Base-by-base conservation (phyloP, 129 eudicot genomes). In the Tagetes patula region DNA sequence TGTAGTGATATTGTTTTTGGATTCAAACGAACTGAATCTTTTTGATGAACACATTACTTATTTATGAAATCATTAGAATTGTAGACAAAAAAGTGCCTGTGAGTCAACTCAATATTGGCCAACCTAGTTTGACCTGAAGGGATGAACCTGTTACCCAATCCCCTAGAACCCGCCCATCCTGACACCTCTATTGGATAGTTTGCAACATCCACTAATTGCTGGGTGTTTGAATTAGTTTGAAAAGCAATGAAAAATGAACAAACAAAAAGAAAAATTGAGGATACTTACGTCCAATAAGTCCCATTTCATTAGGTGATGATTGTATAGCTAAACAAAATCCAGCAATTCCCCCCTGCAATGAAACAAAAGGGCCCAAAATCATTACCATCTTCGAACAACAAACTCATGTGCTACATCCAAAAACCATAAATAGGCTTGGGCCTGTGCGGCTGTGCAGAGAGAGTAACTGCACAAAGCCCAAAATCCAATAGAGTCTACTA, bases 291-390 rank as follows among this genome's bases (percentile, higher is more conserved):
- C 99, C 99, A 83, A 95, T 85, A 67, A 87, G 76, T 65, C 88
- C 97, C 9, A 86, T 70, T 52, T 86, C 87, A 55, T 27, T 81
- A 20, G 80, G 96, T 12, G 82, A 53, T 27, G 85, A 77, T 69
- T 90, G 83, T 76, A 95, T 55, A 52, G 97, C 96, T 79, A 95
- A 86, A 91, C 99, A 95, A 82, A 84, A 88, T 77, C 96, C 97
- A 60, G 72, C 78, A 46, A 86, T 74, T 79, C 84, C 95, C 91
- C 88, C 99, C 99, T 95, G 87, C 80, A 86, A 71, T 45, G 76
- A 32, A 64, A 34, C 66, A 48, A 3, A 77, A 55, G 30, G 67
- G 30, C 47, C 39, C 69, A 37, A 46, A 30, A 20, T 45, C 49
- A 58, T 37, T 12, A 69, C 7, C 39, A 40, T 53, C 49, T 52